Conservation (phyloP, 2,329 filamentous ascomycete species). For the Paraphaeosphaeria minitans region DNA sequence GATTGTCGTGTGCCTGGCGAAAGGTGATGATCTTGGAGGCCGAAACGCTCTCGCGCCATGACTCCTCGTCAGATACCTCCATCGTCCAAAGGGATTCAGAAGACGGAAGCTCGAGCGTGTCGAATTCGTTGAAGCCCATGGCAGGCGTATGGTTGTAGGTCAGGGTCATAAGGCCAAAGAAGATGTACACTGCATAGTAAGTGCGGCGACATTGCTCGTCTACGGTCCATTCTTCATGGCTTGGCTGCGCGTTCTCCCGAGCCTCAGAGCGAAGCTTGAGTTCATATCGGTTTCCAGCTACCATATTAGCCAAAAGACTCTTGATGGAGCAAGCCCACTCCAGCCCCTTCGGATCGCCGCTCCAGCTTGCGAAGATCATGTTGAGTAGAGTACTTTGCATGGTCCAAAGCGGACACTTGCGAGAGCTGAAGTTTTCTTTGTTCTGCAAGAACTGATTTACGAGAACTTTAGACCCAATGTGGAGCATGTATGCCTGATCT, state of each 20-base stretch:
- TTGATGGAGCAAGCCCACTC: constrained; percentile 99
- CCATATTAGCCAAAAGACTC: constrained; percentile 97
- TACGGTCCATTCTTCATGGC: constrained; percentile 89
- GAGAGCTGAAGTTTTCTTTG: constrained; percentile 97
- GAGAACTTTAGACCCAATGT: constrained; percentile 95
- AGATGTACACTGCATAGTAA: constrained; percentile 98
- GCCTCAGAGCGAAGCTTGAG: constrained; percentile 90
- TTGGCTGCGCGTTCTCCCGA: constrained; percentile 75
- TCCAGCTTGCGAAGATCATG: constrained; percentile 99
- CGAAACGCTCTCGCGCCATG: constrained; percentile 81
- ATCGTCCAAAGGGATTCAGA: constrained; percentile 95
- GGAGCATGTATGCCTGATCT: constrained; percentile 94
- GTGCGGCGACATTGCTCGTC: constrained; percentile 96
- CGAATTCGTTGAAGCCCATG: constrained; percentile 98
- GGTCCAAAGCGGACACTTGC: constrained; percentile 96
- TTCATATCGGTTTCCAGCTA: constrained; percentile 95
- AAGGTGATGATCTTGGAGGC: constrained; percentile 80
- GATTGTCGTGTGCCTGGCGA: constrained; percentile 89
- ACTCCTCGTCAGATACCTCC: constrained; percentile 73
- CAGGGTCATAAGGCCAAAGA: constrained; percentile 92
- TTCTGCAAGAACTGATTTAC: constrained; percentile 97
- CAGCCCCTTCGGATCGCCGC: constrained; percentile 93
- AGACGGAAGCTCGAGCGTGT: constrained; percentile 87
- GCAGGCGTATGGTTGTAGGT: constrained; percentile 98
- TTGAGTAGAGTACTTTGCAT: constrained; percentile 97